Base-by-base conservation (phyloP, 1,284 basidiomycete genomes). In the Wolfiporia cocos region DNA sequence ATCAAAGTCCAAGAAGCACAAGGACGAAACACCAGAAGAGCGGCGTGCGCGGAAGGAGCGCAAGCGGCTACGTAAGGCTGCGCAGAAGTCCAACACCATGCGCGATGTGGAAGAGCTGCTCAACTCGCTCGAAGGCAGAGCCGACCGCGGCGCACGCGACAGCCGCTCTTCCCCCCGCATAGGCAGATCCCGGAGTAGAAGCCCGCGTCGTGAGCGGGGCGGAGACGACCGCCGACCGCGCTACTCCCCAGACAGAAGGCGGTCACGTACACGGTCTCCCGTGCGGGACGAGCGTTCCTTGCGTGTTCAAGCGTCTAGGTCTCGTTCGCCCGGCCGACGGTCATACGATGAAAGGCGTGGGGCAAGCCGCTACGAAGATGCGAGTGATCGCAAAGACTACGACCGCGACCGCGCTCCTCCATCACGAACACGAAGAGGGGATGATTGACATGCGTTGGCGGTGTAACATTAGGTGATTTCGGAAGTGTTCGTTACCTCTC, bases 21-120 rank as follows among this genome's bases (percentile, higher is more conserved):
- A 73, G 60, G 70, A 85, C 55, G 88, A 90, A 59, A 88, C 79
- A 3, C 83, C 82, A 5, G 90, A 90, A 57, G 86, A 89, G 62
- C 73, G 81, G 39, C 68, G 67, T 11, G 80, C 74, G 10, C 68
- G 86, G 39, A 88, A 84, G 58, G 81, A 78, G 32, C 70, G 71
- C 42, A 87, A 77, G 59, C 77, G 69, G 51, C 75, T 76, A 51
- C 70, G 65, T 50, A 86, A 75, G 56, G 70, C 63, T 64, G 53
- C 52, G 56, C 54, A 48, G 46, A 71, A 61, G 49, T 69, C 69
- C 3, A 65, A 66, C 15, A 71, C 64, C 0, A 50, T 71, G 47
- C 65, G 54, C 41, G 79, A 68, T n/a, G 78, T 81, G 5, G 69
- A 73, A 49, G 62, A 64, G n/a, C 48, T 74, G 21, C 51, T 74